phyloP scores from a whole-genome alignment of 176 grass and related monocot species.

The Tillandsia leiboldiana region DNA sequence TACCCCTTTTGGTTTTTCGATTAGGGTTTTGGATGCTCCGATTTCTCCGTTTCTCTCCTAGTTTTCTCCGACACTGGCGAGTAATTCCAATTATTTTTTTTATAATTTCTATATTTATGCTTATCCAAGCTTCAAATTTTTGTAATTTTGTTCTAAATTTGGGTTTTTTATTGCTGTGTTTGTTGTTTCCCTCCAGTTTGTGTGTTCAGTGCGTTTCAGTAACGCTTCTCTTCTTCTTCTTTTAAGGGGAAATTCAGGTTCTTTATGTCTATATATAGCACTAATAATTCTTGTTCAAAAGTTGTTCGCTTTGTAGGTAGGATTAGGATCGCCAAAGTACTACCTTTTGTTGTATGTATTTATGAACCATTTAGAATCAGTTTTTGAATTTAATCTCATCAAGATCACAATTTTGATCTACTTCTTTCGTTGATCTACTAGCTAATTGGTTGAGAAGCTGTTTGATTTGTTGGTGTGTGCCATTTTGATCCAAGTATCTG shows the following conservation, averaged over 20 bases:
- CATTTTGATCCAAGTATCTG: conserved; percentile 2
- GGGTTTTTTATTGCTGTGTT: background rate
- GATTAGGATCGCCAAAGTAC: background rate
- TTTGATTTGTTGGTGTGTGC: background rate
- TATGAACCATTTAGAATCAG: background rate
- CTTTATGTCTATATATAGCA: background rate
- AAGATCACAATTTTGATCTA: background rate
- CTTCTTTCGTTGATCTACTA: too few species aligned
- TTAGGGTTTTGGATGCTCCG: background rate
- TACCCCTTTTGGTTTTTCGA: background rate
- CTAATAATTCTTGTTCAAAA: background rate
- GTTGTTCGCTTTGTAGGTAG: background rate
- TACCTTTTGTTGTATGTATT: background rate
- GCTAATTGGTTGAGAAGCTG: too few species aligned
- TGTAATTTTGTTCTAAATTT: background rate
- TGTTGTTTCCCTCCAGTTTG: background rate
- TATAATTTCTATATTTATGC: too few species aligned
- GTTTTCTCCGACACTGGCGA: background rate
- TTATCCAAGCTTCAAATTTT: background rate
- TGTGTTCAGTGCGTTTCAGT: background rate
- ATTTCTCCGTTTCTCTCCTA: background rate
- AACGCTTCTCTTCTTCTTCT: background rate
- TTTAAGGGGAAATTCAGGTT: background rate
- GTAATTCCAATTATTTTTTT: background rate
- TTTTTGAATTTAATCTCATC: background rate